Evolutionary conservation across 2,329 filamentous ascomycete species (phyloP).

Genomic region (Scedosporium boydii): DNA sequence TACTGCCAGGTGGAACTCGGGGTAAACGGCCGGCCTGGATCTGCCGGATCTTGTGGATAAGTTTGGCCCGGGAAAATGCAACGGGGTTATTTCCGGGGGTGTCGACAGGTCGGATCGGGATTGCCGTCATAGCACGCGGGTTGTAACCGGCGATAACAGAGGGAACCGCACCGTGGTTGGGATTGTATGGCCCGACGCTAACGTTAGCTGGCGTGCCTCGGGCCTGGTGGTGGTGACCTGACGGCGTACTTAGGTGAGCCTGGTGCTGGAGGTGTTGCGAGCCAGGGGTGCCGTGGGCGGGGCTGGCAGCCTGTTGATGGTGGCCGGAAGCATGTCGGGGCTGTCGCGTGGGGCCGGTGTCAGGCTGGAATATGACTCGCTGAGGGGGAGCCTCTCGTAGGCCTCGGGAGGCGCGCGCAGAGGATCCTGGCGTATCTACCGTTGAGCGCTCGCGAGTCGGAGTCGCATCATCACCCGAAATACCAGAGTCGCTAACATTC

Average conservation of each 20-base stretch:
- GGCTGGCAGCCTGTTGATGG: constrained; percentile 24
- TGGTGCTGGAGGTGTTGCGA: constrained; percentile 20
- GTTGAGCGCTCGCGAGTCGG: constrained; percentile 43
- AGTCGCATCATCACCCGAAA: constrained; percentile 50
- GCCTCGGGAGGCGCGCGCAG: constrained; percentile 50
- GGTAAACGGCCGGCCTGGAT: constrained; percentile 31
- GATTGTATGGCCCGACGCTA: constrained; percentile 30
- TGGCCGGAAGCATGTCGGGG: constrained; percentile 48
- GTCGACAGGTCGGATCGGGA: constrained; percentile 57
- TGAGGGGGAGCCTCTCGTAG: constrained; percentile 78
- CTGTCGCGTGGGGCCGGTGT: constrained; percentile 52
- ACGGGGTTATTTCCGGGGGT: constrained; percentile 67
- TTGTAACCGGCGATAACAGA: constrained; percentile 41
- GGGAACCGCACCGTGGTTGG: constrained; percentile 41
- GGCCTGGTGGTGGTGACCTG: constrained; percentile 14
- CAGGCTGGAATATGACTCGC: constrained; percentile 75
- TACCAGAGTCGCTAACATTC: constrained; percentile 48
- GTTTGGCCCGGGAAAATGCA: constrained; percentile 46
- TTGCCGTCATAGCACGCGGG: constrained; percentile 26
- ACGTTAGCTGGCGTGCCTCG: constrained; percentile 18
- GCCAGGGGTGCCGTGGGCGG: constrained; percentile 42
- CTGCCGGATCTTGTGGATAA: constrained; percentile 22
- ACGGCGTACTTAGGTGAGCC: constrained; percentile 10
- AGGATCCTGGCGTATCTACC: constrained; percentile 41
- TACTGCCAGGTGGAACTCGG: constrained; percentile 52